Evolutionary conservation across 164 flowering plant species (phyloP).

Genomic region (Nymphaea thermarum): DNA sequence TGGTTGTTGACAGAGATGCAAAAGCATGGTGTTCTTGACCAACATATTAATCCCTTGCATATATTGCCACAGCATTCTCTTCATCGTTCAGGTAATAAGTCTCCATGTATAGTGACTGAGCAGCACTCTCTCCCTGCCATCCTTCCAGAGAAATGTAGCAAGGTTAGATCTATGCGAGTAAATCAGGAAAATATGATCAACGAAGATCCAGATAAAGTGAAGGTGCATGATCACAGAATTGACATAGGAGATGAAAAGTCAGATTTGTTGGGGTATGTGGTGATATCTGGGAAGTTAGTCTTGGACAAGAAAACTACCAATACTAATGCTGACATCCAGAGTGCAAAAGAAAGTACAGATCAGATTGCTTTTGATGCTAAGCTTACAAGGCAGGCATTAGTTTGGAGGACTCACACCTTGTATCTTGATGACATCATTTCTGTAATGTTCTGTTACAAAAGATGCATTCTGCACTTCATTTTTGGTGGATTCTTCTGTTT

Average conservation of each 20-base stretch:
- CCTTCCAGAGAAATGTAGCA: slow-evolving; percentile 84
- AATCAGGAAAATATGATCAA: slow-evolving; percentile 15
- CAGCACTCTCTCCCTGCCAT: slow-evolving; percentile 79
- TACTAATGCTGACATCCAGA: slow-evolving; percentile 26
- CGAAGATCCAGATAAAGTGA: slow-evolving; percentile 38
- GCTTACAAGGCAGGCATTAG: slow-evolving; percentile 83
- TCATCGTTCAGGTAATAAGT: slow-evolving; percentile 55
- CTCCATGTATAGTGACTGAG: slow-evolving; percentile 64
- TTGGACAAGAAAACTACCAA: slow-evolving; percentile 47
- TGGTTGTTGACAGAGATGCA: slow-evolving; percentile 32
- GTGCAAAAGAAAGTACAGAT: slow-evolving; percentile 32
- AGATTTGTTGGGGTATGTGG: slow-evolving; percentile 68
- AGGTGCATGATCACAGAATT: slow-evolving; percentile 67
- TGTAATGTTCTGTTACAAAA: slow-evolving; percentile 23
- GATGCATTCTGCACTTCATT: not conserved
- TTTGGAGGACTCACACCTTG: slow-evolving; percentile 72
- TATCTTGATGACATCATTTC: slow-evolving; percentile 76
- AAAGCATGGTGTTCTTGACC: slow-evolving; percentile 40
- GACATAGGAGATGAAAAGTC: slow-evolving; percentile 93
- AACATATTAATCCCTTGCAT: slow-evolving; percentile 34
- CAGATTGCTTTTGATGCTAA: slow-evolving; percentile 69
- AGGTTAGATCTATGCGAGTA: slow-evolving; percentile 35
- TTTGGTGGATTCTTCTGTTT: not conserved
- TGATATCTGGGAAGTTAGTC: slow-evolving; percentile 67
- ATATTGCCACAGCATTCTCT: slow-evolving; percentile 45